Percentiles rank a stretch among this genome's conserved stretches.
Conservation (phyloP, 164 flowering plant species). For the Vitis riparia region DNA sequence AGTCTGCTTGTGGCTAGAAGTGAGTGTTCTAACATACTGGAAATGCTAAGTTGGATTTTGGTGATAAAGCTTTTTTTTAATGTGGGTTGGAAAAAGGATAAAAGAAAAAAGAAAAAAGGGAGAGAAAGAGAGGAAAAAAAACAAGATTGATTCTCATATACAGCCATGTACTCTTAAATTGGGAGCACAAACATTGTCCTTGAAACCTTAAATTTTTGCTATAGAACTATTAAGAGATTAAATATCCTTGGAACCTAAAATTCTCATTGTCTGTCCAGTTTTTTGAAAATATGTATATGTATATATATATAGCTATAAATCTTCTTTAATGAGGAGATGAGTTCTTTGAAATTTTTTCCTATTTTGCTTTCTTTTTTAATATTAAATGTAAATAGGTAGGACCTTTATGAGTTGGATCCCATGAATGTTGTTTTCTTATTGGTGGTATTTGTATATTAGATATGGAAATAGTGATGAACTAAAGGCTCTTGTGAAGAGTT, state of each 20-base stretch:
- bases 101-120: no score
- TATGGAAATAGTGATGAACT: conserved; percentile 86
- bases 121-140: no score
- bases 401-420: neutral
- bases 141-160: no score
- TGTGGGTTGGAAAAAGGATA: no score
- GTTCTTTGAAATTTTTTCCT: neutral
- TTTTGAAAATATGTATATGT: neutral
- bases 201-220: no score
- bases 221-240: no score
- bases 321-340: neutral
- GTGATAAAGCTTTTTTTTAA: no score
- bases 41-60: no score
- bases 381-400: neutral
- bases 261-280: no score
- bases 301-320: neutral
- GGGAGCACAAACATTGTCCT: no score
- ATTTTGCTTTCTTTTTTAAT: neutral
- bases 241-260: no score
- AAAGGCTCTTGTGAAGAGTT: conserved; percentile 59
- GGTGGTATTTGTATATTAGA: conserved; percentile 34
- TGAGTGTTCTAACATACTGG: neutral
- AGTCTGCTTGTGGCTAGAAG: neutral
- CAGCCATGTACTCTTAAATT: no score
- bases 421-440: conserved; percentile 4